phyloP scores from a whole-genome alignment of 2,329 filamentous ascomycete species.

The Septoria linicola region DNA sequence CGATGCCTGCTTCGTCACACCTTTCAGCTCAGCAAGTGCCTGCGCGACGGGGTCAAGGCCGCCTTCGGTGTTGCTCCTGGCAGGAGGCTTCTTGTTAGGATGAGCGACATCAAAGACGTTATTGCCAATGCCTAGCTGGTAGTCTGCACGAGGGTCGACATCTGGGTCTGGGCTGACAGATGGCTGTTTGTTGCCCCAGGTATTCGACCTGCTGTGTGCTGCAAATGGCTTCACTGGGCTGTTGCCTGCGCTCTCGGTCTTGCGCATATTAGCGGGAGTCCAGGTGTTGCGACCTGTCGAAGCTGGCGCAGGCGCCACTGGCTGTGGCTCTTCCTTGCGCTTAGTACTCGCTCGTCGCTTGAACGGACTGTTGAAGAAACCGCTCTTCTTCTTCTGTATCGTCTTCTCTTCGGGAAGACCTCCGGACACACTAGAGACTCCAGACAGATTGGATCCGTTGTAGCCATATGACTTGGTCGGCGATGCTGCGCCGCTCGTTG shows the following conservation, averaged over 20 bases:
- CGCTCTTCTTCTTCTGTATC: slow-evolving; percentile 69
- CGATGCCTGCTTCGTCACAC: slow-evolving; percentile 75
- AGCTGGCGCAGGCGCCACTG: slow-evolving; percentile 40
- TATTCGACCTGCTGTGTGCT: slow-evolving; percentile 30
- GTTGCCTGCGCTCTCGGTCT: slow-evolving; percentile 42
- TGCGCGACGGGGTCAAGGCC: slow-evolving; percentile 84
- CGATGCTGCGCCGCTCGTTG: slow-evolving; percentile 69
- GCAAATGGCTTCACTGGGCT: slow-evolving; percentile 45
- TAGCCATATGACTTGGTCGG: slow-evolving; percentile 62
- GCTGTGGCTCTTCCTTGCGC: slow-evolving; percentile 59
- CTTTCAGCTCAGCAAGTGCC: slow-evolving; percentile 89
- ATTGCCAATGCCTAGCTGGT: slow-evolving; percentile 90
- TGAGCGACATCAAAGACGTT: slow-evolving; percentile 93
- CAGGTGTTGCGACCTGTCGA: slow-evolving; percentile 51
- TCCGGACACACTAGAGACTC: slow-evolving; percentile 31
- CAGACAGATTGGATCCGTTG: slow-evolving; percentile 38
- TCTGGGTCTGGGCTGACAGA: slow-evolving; percentile 57
- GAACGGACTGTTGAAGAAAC: slow-evolving; percentile 94
- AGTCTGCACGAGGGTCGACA: slow-evolving; percentile 86
- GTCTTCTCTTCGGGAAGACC: slow-evolving; percentile 61
- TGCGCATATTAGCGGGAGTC: slow-evolving; percentile 45
- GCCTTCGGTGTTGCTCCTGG: slow-evolving; percentile 40
- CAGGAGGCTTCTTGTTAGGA: slow-evolving; percentile 50
- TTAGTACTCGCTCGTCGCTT: slow-evolving; percentile 76
- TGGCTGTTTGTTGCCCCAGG: slow-evolving; percentile 36